These are phyloP conservation scores for Paecilomyces dactylethromorphus DNA, from an alignment of 2,329 filamentous ascomycete species.

Conservation along the genomic window DNA sequence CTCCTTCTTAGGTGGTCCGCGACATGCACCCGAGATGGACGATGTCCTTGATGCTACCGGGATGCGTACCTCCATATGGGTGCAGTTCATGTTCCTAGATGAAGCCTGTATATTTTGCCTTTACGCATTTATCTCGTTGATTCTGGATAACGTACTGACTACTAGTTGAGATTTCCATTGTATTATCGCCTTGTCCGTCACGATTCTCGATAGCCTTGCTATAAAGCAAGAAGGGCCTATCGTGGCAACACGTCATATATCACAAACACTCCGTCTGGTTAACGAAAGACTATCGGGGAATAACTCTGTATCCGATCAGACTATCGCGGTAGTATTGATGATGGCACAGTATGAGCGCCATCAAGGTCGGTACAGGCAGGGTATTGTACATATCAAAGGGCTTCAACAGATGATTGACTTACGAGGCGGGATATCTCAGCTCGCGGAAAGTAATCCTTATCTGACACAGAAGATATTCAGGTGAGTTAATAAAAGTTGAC, in stretches of 20 bases:
- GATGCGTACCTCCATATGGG: not conserved
- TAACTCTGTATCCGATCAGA: not conserved
- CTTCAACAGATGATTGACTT: constrained; percentile 3
- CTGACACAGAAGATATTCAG: constrained; percentile 5
- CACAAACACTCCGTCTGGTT: constrained; percentile 3
- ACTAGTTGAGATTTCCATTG: constrained; percentile 4
- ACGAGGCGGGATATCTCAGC: constrained; percentile 1
- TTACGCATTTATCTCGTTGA: not conserved
- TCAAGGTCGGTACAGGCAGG: constrained; percentile 1
- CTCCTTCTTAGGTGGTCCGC: constrained; percentile 4
- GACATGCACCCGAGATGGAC: constrained; percentile 2
- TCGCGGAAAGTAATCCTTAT: constrained; percentile 1
- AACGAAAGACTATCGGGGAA: constrained; percentile 5
- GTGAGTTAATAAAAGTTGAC: not conserved
- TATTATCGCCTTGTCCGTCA: constrained; percentile 3
- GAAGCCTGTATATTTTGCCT: constrained; percentile 4
- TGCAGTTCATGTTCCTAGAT: constrained; percentile 4
- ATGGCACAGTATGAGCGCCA: constrained; percentile 7
- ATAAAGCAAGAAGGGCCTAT: not conserved
- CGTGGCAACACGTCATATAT: constrained; percentile 3
- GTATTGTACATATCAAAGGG: constrained; percentile 5
- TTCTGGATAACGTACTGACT: not conserved
- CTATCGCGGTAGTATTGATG: constrained; percentile 7
- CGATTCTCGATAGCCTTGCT: not conserved
- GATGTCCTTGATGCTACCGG: constrained; percentile 1